Base-by-base conservation (phyloP, 1,284 basidiomycete species). In the Ustilago bromivora region DNA sequence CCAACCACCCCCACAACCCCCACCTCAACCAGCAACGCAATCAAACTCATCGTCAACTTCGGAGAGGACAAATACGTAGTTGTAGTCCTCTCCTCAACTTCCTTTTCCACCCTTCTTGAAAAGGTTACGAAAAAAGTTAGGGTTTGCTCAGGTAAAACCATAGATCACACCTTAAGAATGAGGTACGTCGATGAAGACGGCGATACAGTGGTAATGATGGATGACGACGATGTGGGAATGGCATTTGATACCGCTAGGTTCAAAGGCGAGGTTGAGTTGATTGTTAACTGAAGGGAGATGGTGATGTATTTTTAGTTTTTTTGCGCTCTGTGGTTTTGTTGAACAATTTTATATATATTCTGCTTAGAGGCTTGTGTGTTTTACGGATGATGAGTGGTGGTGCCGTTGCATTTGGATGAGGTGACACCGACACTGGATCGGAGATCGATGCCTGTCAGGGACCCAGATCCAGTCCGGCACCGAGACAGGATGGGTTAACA, bases 41-140 rank as follows among this genome's bases (percentile, higher is more conserved):
- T 87, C 5, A 81, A 85, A 55, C 76, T 86, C 70, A 82, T 84
- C 57, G 93, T 96, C 61, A 91, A 92, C 86, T 95, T 92, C 88
- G 90, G 92, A 81, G 92, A 94, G 79, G 95, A 97, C 84, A 92
- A 94, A 60, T 97, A 96, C 85, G 92, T 95, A 72, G 93, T 98
- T 70, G 93, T 95, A 85, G 93, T 96, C 12, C 90, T 94, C 41
- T 89, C 92, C 46, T 87, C 89, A 66, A 93, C 93, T 23, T 90
- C 92, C 81, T 96, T 92, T 86, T 88, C 88, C 64, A 92, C 94
- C 41, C 89, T 99, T 55, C 91, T 95, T 68, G 93, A 95, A 83
- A 93, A 93, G 86, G 94, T 98, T 3, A 91, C 93, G 35, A 92
- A 92, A 88, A 98, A 98, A 90, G 94, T 98, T 78, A 90, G 93